Conservation (phyloP, 2,329 filamentous ascomycete species). For the Fusarium sp. region DNA sequence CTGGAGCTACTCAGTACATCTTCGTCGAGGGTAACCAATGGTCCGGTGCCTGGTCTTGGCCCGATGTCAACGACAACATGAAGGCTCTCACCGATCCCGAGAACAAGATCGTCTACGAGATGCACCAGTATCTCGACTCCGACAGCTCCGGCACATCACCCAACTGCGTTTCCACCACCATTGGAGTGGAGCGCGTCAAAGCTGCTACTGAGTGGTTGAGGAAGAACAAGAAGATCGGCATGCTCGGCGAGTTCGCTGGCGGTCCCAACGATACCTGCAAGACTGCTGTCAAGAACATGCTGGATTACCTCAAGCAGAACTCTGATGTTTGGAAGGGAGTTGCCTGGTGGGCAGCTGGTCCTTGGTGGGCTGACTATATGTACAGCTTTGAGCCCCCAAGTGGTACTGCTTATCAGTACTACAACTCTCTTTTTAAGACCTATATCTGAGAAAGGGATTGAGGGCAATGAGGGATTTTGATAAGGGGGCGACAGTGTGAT, state of each 20-base stretch:
- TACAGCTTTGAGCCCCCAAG: slow-evolving; percentile 59
- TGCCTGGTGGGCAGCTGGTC: slow-evolving; percentile 68
- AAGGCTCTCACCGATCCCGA: slow-evolving; percentile 59
- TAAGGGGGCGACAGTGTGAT: fast-evolving
- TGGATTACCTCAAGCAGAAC: slow-evolving; percentile 65
- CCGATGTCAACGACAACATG: slow-evolving; percentile 54
- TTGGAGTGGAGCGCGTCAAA: slow-evolving; percentile 61
- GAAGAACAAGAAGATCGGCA: slow-evolving; percentile 63
- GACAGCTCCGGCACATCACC: slow-evolving; percentile 63
- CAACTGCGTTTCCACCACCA: slow-evolving; percentile 60
- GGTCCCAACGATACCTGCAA: slow-evolving; percentile 63
- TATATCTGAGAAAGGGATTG: slow-evolving; percentile 46
- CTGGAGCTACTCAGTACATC: slow-evolving; percentile 69
- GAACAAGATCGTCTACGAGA: slow-evolving; percentile 66
- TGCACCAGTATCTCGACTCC: slow-evolving; percentile 70
- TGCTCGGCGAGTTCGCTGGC: slow-evolving; percentile 68
- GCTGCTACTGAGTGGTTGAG: slow-evolving; percentile 66
- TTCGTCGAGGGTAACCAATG: slow-evolving; percentile 68
- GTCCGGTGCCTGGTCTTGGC: slow-evolving; percentile 62
- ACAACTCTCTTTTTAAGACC: slow-evolving; percentile 40
- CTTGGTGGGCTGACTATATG: slow-evolving; percentile 68
- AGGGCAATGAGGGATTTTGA: fast-evolving
- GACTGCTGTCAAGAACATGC: slow-evolving; percentile 61
- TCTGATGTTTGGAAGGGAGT: slow-evolving; percentile 68
- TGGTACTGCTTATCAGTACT: slow-evolving; percentile 55